A percentile compares a stretch with the other conserved stretches of the same genome.
phyloP scores from a whole-genome alignment of 495 filamentous ascomycete genomes.

The Neurospora hispaniola region DNA sequence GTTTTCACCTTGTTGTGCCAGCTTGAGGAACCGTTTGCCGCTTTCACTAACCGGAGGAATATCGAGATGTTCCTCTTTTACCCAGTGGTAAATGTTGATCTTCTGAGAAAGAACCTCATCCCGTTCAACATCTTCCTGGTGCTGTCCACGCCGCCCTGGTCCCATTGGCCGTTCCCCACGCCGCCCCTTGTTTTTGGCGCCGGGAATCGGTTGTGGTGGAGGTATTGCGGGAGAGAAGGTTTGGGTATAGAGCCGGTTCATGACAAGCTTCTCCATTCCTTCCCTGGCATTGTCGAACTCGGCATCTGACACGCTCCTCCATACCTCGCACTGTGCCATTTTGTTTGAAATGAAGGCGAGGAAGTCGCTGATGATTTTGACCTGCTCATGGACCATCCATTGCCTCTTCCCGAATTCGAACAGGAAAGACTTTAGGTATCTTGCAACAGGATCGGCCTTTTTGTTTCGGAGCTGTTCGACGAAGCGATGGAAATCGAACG shows the following conservation, averaged over 20 bases:
- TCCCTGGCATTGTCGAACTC: constrained; percentile 98
- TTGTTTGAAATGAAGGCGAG: constrained; percentile 96
- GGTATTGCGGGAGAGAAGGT: constrained; percentile 94
- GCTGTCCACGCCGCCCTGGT: constrained; percentile 80
- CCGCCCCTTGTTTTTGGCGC: constrained; percentile 56
- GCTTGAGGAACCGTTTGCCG: constrained; percentile 73
- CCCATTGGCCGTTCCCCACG: constrained; percentile 60
- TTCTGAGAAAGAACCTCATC: constrained; percentile 94
- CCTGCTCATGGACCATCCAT: constrained; percentile 99
- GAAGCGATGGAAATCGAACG: constrained; percentile 97
- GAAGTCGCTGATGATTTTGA: constrained; percentile 97
- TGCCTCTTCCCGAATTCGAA: constrained; percentile 94
- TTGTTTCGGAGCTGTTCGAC: constrained; percentile 89
- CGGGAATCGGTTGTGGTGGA: constrained; percentile 60
- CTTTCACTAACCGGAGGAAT: constrained; percentile 77
- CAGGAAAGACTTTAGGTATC: constrained; percentile 89
- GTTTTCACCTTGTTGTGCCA: constrained; percentile 73
- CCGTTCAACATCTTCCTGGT: constrained; percentile 96
- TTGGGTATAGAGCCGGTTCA: constrained; percentile 94
- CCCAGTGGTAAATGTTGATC: constrained; percentile 92
- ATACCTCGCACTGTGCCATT: constrained; percentile 97
- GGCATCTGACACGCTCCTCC: constrained; percentile 88
- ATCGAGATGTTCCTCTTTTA: constrained; percentile 87
- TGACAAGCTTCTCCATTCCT: constrained; percentile 99
- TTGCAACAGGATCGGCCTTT: constrained; percentile 91